Percentiles rank a stretch among this genome's conserved stretches.
Conservation (phyloP, 2,329 filamentous ascomycete genomes). For the Ophiosphaerella korrae region DNA sequence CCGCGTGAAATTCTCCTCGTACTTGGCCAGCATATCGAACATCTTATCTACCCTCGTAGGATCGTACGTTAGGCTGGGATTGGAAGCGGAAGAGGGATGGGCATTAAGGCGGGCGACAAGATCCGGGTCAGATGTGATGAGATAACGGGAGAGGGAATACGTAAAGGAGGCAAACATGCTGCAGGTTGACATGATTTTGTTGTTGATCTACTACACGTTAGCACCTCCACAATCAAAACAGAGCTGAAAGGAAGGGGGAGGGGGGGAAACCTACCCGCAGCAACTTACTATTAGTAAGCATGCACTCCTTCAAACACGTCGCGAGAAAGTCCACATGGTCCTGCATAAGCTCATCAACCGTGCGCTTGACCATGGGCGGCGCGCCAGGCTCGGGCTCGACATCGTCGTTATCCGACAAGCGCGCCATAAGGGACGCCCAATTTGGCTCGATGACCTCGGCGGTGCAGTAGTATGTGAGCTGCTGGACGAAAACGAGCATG, state of each 20-base stretch:
- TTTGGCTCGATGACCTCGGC: constrained; percentile 97
- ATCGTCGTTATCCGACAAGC: constrained; percentile 53
- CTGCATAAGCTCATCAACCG: constrained; percentile 97
- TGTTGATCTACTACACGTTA: constrained; percentile 74
- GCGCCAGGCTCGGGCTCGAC: no score
- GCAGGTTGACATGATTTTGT: constrained; percentile 95
- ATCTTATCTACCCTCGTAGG: constrained; percentile 72
- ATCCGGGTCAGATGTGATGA: constrained; percentile 83
- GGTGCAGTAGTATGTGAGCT: constrained; percentile 95
- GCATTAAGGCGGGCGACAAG: constrained; percentile 65
- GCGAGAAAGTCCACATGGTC: constrained; percentile 98
- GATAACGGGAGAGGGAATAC: constrained; percentile 80
- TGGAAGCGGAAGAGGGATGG: constrained; percentile 22
- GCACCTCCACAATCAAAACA: not conserved
- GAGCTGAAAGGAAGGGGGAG: not conserved
- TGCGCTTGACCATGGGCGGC: constrained; percentile 62
- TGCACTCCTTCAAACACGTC: constrained; percentile 97
- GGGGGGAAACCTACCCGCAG: constrained; percentile 68
- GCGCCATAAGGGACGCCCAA: constrained; percentile 92
- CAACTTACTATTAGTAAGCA: constrained; percentile 96
- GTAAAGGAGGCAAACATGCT: constrained; percentile 93
- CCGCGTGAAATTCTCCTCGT: constrained; percentile 89
- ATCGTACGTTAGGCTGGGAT: constrained; percentile 55
- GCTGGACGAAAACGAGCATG: constrained; percentile 97
- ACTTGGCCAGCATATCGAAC: constrained; percentile 85